phyloP scores from a whole-genome alignment of 1,284 basidiomycete genomes.

The Boletus smithii region DNA sequence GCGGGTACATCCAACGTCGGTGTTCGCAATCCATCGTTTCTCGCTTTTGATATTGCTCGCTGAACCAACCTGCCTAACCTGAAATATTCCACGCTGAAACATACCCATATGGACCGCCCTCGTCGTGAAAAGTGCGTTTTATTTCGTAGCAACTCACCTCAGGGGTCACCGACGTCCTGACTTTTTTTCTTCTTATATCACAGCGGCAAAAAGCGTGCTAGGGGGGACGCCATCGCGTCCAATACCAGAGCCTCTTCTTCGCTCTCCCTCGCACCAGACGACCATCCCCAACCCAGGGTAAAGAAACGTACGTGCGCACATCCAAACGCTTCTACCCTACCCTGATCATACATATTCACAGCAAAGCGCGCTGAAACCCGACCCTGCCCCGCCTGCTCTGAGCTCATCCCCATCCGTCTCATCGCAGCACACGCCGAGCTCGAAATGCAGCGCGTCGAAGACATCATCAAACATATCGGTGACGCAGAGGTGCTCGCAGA shows the following conservation, averaged over 20 bases:
- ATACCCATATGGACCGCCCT: constrained; percentile 11
- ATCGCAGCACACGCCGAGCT: constrained; percentile 58
- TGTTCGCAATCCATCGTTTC: constrained; percentile 21
- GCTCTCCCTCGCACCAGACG: constrained; percentile 27
- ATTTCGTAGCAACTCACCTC: not conserved
- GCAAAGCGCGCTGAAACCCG: constrained; percentile 71
- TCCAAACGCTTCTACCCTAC: constrained; percentile 36
- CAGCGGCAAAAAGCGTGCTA: constrained; percentile 30
- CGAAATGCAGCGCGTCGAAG: constrained; percentile 63
- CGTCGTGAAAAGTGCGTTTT: constrained; percentile 20
- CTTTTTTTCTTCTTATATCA: not conserved
- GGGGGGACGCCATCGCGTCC: constrained; percentile 3
- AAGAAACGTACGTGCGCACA: constrained; percentile 31
- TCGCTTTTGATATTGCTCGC: too few species aligned
- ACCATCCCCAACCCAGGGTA: constrained; percentile 4
- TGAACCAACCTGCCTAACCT: not conserved
- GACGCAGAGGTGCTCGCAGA: constrained; percentile 44
- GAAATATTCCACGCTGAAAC: constrained; percentile 2
- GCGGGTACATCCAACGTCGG: constrained; percentile 22
- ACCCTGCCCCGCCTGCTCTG: constrained; percentile 68
- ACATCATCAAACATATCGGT: constrained; percentile 60
- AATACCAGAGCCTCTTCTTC: constrained; percentile 26
- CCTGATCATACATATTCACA: constrained; percentile 54
- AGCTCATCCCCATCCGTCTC: constrained; percentile 66
- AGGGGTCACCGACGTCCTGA: constrained; percentile 1